phyloP scores from a whole-genome alignment of 192 early-diverging fungal genomes.

The Dissophora ornata region DNA sequence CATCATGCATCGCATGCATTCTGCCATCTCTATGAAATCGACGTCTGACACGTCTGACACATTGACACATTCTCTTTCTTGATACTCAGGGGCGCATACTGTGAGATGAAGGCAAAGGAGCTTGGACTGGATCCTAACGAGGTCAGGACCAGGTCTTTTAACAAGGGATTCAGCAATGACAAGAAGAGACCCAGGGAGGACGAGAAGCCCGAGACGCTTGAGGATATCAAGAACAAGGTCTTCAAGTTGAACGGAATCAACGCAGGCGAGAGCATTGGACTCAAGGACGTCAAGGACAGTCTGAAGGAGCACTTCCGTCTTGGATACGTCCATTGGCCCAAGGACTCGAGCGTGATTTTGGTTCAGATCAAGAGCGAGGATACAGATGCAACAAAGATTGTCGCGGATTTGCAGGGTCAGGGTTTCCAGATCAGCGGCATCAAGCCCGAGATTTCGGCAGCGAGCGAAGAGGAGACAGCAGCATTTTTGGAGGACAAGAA shows the following conservation, averaged over 20 bases:
- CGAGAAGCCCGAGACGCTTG: conserved; percentile 31
- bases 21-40: not conserved
- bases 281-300: conserved; percentile 35
- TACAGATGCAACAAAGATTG: conserved; percentile 27
- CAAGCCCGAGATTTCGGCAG: conserved; percentile 46
- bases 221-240: conserved; percentile 52
- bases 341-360: conserved; percentile 22
- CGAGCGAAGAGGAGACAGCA: conserved; percentile 29
- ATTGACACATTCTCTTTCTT: conserved; percentile 1
- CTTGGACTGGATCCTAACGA: conserved; percentile 55
- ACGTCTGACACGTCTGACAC: not conserved
- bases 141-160: conserved; percentile 24
- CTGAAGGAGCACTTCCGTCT: conserved; percentile 45
- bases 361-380: conserved; percentile 42
- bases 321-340: conserved; percentile 48
- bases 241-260: conserved; percentile 34
- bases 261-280: conserved; percentile 17
- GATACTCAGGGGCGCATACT: conserved; percentile 46
- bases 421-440: conserved; percentile 38
- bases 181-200: conserved; percentile 50
- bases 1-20: not conserved
- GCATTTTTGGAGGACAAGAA: conserved; percentile 49
- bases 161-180: conserved; percentile 41
- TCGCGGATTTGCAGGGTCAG: conserved; percentile 19
- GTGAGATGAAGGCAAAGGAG: conserved; percentile 56